A percentile compares a stretch with the other conserved stretches of the same genome.
These are phyloP conservation scores for Carex sylvatica DNA, from an alignment of 202 grass and related monocot genomes.

Conservation along the genomic window DNA sequence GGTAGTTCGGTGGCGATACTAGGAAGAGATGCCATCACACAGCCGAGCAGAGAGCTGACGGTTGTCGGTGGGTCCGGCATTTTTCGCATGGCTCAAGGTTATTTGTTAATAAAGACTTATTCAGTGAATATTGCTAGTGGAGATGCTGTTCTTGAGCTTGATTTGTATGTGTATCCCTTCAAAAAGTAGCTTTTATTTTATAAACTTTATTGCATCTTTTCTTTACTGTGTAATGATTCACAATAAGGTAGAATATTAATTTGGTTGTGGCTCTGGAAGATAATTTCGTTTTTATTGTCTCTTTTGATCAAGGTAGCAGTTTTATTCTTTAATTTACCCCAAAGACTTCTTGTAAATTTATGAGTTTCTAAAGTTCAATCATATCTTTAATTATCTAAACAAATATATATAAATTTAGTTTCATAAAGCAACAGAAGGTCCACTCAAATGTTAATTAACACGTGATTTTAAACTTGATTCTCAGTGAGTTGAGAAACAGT, in stretches of 20 bases:
- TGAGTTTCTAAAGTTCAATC: no score
- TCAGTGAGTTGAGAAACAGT: no score
- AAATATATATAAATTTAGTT: no score
- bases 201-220: not conserved
- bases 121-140: constrained; percentile 24
- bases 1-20: constrained; percentile 54
- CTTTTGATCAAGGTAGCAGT: not conserved
- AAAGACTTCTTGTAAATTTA: not conserved
- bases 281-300: not conserved
- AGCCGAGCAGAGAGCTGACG: constrained; percentile 37
- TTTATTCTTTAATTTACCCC: not conserved
- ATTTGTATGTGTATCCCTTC: constrained; percentile 27
- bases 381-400: no score
- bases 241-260: not conserved
- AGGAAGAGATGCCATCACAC: constrained; percentile 33
- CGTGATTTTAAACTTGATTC: no score
- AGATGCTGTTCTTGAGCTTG: constrained; percentile 31
- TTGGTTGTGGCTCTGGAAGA: not conserved
- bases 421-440: no score
- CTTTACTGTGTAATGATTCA: not conserved
- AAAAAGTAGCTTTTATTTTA: not conserved
- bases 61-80: constrained; percentile 66
- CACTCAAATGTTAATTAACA: no score
- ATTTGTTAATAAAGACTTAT: constrained; percentile 48
- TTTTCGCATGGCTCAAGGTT: constrained; percentile 60